Evolutionary conservation across 1,284 basidiomycete species (phyloP).

Genomic region (Puccinia triticina): DNA sequence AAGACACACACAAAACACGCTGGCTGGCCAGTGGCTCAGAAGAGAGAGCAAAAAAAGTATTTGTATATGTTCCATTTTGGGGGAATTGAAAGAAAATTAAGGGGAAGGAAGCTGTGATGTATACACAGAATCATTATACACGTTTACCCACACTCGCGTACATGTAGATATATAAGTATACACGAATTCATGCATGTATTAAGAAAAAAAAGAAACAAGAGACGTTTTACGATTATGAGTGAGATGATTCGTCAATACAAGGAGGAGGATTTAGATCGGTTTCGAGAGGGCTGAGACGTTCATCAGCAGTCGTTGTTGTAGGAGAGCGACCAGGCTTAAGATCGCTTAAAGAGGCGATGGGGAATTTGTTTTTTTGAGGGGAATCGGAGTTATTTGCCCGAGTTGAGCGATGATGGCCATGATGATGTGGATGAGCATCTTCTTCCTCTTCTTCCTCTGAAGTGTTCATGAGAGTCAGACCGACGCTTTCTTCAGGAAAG

Average conservation of each 20-base stretch:
- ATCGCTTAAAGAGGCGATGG: background rate
- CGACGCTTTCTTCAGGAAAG: constrained; percentile 48
- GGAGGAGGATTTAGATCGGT: background rate
- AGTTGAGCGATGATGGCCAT: background rate
- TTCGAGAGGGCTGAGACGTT: background rate
- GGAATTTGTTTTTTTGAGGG: background rate
- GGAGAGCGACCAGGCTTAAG: background rate
- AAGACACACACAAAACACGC: too few relatives aligned
- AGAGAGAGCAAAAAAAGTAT: too few relatives aligned
- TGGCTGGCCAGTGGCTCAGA: too few relatives aligned
- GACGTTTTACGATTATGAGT: background rate
- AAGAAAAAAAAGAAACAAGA: background rate
- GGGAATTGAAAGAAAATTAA: too few relatives aligned
- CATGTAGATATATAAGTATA: background rate
- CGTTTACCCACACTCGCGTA: background rate
- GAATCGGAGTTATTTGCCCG: background rate
- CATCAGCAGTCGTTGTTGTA: background rate
- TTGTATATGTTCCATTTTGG: too few relatives aligned
- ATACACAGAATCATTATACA: too few relatives aligned
- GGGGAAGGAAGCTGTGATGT: too few relatives aligned
- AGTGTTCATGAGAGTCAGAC: constrained; percentile 39
- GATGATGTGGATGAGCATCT: background rate
- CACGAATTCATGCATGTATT: background rate
- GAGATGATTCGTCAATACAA: background rate
- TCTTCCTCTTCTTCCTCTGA: constrained; percentile 43